phyloP scores from a whole-genome alignment of 139 green algal species.

The Zygnema circumcarinatum region DNA sequence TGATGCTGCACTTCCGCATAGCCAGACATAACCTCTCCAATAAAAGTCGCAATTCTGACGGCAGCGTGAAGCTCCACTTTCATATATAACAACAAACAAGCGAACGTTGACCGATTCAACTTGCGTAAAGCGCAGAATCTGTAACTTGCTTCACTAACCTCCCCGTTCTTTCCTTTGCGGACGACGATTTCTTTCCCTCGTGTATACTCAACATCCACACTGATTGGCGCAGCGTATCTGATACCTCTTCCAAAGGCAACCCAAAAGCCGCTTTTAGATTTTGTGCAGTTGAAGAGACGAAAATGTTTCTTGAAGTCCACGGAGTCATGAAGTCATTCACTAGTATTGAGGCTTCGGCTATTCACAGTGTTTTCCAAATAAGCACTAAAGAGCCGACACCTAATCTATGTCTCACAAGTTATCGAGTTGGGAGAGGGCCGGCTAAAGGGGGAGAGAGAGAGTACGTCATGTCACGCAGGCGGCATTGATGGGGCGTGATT shows the following conservation, averaged over 20 bases:
- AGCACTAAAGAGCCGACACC: too few species aligned
- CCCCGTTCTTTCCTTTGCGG: constrained; percentile 71
- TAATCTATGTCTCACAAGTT: too few species aligned
- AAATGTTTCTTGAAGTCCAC: too few species aligned
- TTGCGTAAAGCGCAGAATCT: too few species aligned
- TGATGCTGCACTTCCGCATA: too few species aligned
- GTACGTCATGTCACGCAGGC: constrained; percentile 75
- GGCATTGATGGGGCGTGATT: constrained; percentile 97
- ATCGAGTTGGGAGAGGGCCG: background rate
- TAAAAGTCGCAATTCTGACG: too few species aligned
- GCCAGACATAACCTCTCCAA: too few species aligned
- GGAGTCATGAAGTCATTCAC: too few species aligned
- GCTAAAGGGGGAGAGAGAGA: background rate
- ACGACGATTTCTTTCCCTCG: constrained; percentile 90
- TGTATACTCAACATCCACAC: constrained; percentile 98
- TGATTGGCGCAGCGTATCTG: constrained; percentile 92
- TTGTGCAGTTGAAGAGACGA: background rate
- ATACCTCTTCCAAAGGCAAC: background rate
- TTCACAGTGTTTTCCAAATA: too few species aligned
- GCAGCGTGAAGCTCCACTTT: too few species aligned
- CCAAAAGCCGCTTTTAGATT: background rate
- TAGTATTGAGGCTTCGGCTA: constrained; percentile 1
- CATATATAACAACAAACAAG: too few species aligned
- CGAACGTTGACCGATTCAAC: too few species aligned
- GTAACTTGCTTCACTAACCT: constrained; percentile 6